Conservation (phyloP, 1,139 yeast genomes). For the Torulaspora pretoriensis region DNA sequence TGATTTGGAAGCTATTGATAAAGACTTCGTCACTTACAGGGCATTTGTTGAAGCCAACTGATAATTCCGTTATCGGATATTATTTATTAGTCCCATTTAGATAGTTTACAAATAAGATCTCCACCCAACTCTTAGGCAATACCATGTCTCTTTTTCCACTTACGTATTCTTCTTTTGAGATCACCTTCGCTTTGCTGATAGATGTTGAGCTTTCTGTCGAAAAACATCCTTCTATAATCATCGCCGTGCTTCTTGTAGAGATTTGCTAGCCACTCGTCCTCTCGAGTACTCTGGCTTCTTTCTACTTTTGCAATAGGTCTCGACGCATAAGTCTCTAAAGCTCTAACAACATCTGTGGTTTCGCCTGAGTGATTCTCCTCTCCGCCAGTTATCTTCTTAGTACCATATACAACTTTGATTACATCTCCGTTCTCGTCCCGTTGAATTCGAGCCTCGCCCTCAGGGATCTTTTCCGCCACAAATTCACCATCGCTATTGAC, state of each 20-base stretch:
- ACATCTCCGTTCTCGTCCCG: constrained; percentile 74
- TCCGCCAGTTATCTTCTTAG: constrained; percentile 37
- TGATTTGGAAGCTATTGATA: constrained; percentile 51
- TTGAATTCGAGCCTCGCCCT: constrained; percentile 78
- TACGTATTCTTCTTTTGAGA: constrained; percentile 58
- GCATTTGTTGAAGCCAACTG: constrained; percentile 71
- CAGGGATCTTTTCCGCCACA: constrained; percentile 55
- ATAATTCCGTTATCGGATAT: background rate
- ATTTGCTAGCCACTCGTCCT: constrained; percentile 62
- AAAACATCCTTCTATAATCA: constrained; percentile 81
- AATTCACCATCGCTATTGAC: constrained; percentile 41
- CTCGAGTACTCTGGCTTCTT: constrained; percentile 66
- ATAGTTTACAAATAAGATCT: constrained; percentile 4
- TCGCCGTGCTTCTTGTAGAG: constrained; percentile 80
- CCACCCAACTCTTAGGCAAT: constrained; percentile 19
- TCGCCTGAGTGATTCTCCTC: constrained; percentile 32
- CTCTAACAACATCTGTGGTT: constrained; percentile 53
- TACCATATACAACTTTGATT: constrained; percentile 66
- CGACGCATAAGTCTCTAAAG: constrained; percentile 66
- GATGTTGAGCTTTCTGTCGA: constrained; percentile 82
- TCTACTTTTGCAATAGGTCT: constrained; percentile 49
- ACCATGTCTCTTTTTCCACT: constrained; percentile 56
- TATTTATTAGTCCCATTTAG: constrained; percentile 7
- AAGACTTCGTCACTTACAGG: constrained; percentile 71
- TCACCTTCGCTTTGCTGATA: constrained; percentile 86